A percentile compares a stretch with the other conserved stretches of the same genome.
Conservation (phyloP, 1,284 basidiomycete species). For the Rhodotorula mucilaginosa region DNA sequence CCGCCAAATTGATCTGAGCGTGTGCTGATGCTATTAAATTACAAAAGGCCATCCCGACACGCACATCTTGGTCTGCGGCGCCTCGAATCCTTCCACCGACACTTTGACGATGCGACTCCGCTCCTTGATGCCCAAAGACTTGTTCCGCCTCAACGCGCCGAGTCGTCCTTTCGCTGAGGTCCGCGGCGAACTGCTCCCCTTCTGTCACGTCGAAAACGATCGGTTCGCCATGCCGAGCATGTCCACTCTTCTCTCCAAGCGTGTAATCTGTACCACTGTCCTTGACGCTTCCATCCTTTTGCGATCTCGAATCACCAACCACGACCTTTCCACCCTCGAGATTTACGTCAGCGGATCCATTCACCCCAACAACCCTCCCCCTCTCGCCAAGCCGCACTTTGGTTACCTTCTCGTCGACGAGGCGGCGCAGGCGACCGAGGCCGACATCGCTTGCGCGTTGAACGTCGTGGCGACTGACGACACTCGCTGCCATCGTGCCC, state of each 20-base stretch:
- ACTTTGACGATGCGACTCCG: conserved; percentile 49
- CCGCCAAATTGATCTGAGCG: too few relatives aligned
- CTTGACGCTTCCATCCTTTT: conserved; percentile 49
- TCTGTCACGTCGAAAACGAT: conserved; percentile 42
- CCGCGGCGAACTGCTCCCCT: conserved; percentile 37
- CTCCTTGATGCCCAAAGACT: conserved; percentile 42
- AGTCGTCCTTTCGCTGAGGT: conserved; percentile 51
- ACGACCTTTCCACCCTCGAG: conserved; percentile 45
- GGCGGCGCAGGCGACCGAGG: conserved; percentile 51
- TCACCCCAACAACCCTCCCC: conserved; percentile 23
- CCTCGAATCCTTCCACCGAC: conserved; percentile 51
- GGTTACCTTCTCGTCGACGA: conserved; percentile 52
- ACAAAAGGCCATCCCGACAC: conserved; percentile 38
- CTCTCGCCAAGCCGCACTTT: conserved; percentile 46
- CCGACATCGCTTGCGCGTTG: conserved; percentile 48
- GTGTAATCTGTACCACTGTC: conserved; percentile 48
- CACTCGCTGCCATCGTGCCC: conserved; percentile 20
- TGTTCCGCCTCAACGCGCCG: conserved; percentile 47
- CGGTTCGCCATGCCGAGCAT: conserved; percentile 42
- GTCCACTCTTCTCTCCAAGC: conserved; percentile 44
- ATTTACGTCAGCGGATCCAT: conserved; percentile 22
- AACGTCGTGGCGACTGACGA: conserved; percentile 45
- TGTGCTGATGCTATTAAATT: neutral
- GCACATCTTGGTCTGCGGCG: conserved; percentile 49
- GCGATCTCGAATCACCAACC: conserved; percentile 46